phyloP scores from a whole-genome alignment of 2,329 filamentous ascomycete genomes.

The Spiromastix sp. region DNA sequence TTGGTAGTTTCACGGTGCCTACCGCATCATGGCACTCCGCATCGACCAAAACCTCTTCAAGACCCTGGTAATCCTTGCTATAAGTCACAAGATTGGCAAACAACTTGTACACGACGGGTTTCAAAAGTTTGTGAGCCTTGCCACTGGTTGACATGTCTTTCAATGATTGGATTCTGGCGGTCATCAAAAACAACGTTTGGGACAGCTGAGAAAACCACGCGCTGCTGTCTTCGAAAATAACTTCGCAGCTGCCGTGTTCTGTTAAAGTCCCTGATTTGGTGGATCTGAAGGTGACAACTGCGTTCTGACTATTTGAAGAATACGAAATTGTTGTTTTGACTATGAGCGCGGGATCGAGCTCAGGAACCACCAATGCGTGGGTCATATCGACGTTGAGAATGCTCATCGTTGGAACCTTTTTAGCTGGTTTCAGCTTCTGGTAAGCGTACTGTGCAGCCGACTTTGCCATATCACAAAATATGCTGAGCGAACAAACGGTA shows the following conservation, averaged over 20 bases:
- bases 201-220: background rate
- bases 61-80: conserved; percentile 40
- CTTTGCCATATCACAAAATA: conserved; percentile 19
- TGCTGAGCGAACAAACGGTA: conserved; percentile 14
- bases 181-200: background rate
- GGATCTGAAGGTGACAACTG: too few relatives aligned
- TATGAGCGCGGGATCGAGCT: conserved; percentile 10
- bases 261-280: too few relatives aligned
- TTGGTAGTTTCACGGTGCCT: conserved; percentile 38
- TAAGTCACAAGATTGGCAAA: conserved; percentile 50
- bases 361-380: too few relatives aligned
- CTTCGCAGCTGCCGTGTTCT: background rate
- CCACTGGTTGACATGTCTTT: background rate
- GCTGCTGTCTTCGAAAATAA: background rate
- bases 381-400: conserved; percentile 15
- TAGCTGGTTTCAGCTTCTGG: conserved; percentile 8
- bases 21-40: conserved; percentile 37
- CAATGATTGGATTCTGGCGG: background rate
- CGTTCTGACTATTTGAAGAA: conserved; percentile 10
- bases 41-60: conserved; percentile 39
- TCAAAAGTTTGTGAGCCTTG: background rate
- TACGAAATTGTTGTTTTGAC: conserved; percentile 11
- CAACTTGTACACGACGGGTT: conserved; percentile 22
- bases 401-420: conserved; percentile 12
- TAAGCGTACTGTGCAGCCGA: conserved; percentile 10